phyloP scores from a whole-genome alignment of 495 filamentous ascomycete species.

The Tuber umbilicatum region DNA sequence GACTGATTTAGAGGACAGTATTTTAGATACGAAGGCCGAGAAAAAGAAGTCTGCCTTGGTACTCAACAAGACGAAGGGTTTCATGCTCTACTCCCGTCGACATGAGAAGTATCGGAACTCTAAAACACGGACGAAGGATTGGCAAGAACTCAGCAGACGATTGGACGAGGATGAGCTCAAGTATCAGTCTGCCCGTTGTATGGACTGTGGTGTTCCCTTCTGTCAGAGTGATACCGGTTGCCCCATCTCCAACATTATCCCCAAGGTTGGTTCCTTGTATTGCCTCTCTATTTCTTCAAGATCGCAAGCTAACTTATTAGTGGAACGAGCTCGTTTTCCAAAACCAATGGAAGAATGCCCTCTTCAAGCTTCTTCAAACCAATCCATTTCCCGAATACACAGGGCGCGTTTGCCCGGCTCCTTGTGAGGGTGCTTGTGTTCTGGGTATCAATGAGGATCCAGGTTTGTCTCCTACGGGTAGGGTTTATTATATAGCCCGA shows the following conservation, averaged over 20 bases:
- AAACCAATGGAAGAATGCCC: constrained; percentile 90
- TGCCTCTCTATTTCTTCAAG: not conserved
- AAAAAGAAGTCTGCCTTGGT: constrained; percentile 92
- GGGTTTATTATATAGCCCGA: constrained; percentile 24
- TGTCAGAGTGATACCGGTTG: constrained; percentile 97
- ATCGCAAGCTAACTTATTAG: constrained; percentile 20
- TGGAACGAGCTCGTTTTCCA: constrained; percentile 96
- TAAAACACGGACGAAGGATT: constrained; percentile 83
- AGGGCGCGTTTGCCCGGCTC: constrained; percentile 94
- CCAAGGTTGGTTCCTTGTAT: constrained; percentile 51
- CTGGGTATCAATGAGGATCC: constrained; percentile 98
- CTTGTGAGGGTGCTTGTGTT: constrained; percentile 96
- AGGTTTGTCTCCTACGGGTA: constrained; percentile 18
- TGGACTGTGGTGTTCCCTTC: constrained; percentile 99
- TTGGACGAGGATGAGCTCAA: constrained; percentile 96
- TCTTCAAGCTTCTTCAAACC: constrained; percentile 93
- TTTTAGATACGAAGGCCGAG: constrained; percentile 75
- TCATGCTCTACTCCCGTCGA: constrained; percentile 97
- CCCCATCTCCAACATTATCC: constrained; percentile 98
- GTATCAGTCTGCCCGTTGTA: constrained; percentile 96
- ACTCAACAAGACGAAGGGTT: constrained; percentile 93
- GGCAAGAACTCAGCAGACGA: constrained; percentile 83
- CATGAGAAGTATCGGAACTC: constrained; percentile 90
- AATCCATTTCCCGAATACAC: constrained; percentile 99
- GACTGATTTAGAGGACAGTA: constrained; percentile 90